Evolutionary conservation across 2,329 filamentous ascomycete genomes (phyloP).

Genomic region (Paecilomyces sp.): DNA sequence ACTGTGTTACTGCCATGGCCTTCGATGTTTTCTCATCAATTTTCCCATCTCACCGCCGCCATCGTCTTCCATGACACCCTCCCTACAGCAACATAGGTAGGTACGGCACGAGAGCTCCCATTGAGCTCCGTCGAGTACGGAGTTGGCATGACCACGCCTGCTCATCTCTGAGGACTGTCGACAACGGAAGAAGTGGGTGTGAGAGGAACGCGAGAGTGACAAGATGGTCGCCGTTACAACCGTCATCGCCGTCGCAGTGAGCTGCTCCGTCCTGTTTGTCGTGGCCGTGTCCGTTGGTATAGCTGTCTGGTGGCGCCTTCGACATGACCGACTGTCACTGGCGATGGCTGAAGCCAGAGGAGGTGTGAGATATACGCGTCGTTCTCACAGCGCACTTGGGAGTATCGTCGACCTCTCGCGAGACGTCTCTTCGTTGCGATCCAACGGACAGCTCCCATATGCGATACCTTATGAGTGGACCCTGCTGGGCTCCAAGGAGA

Average conservation of each 20-base stretch:
- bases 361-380: slow-evolving; percentile 10
- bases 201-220: background rate
- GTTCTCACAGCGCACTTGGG: slow-evolving; percentile 14
- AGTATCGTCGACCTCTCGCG: slow-evolving; percentile 23
- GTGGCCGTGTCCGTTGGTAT: slow-evolving; percentile 23
- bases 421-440: slow-evolving; percentile 22
- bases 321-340: slow-evolving; percentile 24
- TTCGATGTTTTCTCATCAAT: background rate
- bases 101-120: background rate
- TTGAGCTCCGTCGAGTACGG: slow-evolving; percentile 4
- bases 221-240: slow-evolving; percentile 26
- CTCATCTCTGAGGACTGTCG: background rate
- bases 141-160: slow-evolving; percentile 1
- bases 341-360: slow-evolving; percentile 16
- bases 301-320: slow-evolving; percentile 27
- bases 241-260: slow-evolving; percentile 28
- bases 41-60: background rate
- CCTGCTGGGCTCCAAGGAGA: slow-evolving; percentile 24
- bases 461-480: slow-evolving; percentile 30
- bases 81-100: slow-evolving; percentile 1
- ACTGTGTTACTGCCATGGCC: background rate
- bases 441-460: slow-evolving; percentile 27
- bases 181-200: background rate
- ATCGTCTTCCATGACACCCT: background rate
- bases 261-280: slow-evolving; percentile 25